Base-by-base conservation (phyloP, 495 filamentous ascomycete species). In the Articulospora tetracladia region DNA sequence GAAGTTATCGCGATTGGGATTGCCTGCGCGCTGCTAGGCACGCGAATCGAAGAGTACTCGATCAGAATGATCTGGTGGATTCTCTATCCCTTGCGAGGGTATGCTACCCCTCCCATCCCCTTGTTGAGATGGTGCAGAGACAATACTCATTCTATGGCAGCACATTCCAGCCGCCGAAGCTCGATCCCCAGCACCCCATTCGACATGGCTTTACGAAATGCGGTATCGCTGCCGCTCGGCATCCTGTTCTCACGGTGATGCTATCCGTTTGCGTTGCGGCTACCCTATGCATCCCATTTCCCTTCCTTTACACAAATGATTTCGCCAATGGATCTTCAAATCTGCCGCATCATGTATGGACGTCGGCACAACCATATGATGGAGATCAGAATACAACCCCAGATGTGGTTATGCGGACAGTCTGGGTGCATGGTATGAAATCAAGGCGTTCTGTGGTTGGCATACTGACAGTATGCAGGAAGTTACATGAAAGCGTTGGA, bases 321-420 rank as follows among this genome's bases (percentile, higher is more conserved):
- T 78, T 83, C 61, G 79, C 79, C 55, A 78, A 79, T 67, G 77
- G 83, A 72, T 75, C 80, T 53, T 81, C 84, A 51, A 77, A 80
- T 60, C 77, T 89, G 15, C 87, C 88, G 19, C 83, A 88, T 66
- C 85, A 90, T 78, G 88, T 88, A 55, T 91, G 88, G 88, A 90
- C 87, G 23, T 84, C 85, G 36, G 86, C 86, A 4, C 81, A 81
- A 50, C 83, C 84, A 24, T 79, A 84, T 55, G 63, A 70, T 50
- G 73, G 74, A 39, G 62, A 65, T 46, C 60, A 60, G 3, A 66
- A 48, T 24, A 66, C 71, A 34, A 73, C 73, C 32, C 74, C 78
- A 4, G 81, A 83, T 63, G 77, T 83, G 36, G 76, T 79, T 48
- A 82, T 83, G 79, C 80, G 80, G 53, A 78, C 80, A 19, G 73